Conservation (phyloP, 306 rosid genomes). For the Corylus heterophylla region DNA sequence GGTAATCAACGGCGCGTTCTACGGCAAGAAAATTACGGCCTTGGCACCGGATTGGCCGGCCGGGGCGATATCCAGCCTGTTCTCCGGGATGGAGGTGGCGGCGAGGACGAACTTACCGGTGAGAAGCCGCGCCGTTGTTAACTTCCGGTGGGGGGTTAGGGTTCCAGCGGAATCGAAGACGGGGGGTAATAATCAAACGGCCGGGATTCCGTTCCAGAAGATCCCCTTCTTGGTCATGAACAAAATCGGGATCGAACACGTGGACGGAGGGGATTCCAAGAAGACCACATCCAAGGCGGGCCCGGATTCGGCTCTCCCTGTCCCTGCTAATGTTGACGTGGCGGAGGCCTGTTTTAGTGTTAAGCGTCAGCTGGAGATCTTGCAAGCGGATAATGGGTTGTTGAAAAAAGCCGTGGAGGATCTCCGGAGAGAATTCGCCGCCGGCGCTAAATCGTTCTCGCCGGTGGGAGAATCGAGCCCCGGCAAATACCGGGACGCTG, state of each 20-base stretch:
- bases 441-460: neutral
- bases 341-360: constrained; percentile 59
- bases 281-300: neutral
- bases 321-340: constrained; percentile 41
- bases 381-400: constrained; percentile 65
- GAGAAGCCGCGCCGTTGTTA: constrained; percentile 50
- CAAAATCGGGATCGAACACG: constrained; percentile 85
- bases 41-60: constrained; percentile 23
- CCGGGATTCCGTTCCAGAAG: constrained; percentile 50
- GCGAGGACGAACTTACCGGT: constrained; percentile 73
- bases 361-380: constrained; percentile 67
- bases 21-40: constrained; percentile 39
- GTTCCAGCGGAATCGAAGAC: constrained; percentile 60
- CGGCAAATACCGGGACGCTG: constrained; percentile 37
- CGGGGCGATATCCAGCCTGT: constrained; percentile 36
- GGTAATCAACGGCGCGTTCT: constrained; percentile 19
- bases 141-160: constrained; percentile 82
- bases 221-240: constrained; percentile 84
- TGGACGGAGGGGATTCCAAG: constrained; percentile 47
- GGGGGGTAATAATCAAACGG: constrained; percentile 16
- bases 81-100: constrained; percentile 68
- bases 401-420: constrained; percentile 76
- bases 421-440: constrained; percentile 62
- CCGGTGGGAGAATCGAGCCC: constrained; percentile 19
- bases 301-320: constrained; percentile 14